Conservation (phyloP, 2,329 filamentous ascomycete genomes). For the Nemania serpens region DNA sequence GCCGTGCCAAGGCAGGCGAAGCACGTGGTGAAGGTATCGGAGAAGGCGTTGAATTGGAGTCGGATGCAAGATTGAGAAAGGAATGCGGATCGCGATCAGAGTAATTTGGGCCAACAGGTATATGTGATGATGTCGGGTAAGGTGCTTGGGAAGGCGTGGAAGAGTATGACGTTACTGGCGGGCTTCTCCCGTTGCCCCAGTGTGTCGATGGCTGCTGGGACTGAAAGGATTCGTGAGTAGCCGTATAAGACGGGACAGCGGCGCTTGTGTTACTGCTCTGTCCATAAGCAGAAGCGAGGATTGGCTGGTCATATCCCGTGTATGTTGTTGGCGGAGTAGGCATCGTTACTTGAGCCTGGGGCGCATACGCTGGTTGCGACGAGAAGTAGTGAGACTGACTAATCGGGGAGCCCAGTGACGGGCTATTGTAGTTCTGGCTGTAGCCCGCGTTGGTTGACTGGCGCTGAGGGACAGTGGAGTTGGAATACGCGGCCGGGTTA, state of each 20-base stretch:
- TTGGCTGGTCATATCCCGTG: constrained; percentile 48
- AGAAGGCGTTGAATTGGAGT: constrained; percentile 57
- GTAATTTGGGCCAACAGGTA: constrained; percentile 58
- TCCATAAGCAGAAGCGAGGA: constrained; percentile 45
- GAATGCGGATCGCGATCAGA: constrained; percentile 52
- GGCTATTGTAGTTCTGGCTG: constrained; percentile 47
- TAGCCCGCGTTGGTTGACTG: constrained; percentile 58
- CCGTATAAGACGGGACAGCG: constrained; percentile 29
- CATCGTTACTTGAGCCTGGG: constrained; percentile 38
- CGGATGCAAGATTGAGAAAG: constrained; percentile 50
- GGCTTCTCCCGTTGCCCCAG: constrained; percentile 47
- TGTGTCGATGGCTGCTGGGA: constrained; percentile 40
- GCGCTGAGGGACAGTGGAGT: constrained; percentile 52
- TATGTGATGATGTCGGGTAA: constrained; percentile 58
- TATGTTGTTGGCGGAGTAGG: constrained; percentile 39
- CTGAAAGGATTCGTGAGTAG: constrained; percentile 41
- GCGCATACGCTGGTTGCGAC: constrained; percentile 36
- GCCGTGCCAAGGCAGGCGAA: constrained; percentile 55
- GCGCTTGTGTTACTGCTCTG: constrained; percentile 31
- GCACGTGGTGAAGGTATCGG: constrained; percentile 52
- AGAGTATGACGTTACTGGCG: constrained; percentile 45
- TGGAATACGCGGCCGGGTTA: constrained; percentile 64
- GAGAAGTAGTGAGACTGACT: constrained; percentile 41
- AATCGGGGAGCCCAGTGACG: constrained; percentile 40
- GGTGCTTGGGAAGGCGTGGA: constrained; percentile 50